Conservation (phyloP, 2,329 filamentous ascomycete genomes). For the Epicoccum nigrum region DNA sequence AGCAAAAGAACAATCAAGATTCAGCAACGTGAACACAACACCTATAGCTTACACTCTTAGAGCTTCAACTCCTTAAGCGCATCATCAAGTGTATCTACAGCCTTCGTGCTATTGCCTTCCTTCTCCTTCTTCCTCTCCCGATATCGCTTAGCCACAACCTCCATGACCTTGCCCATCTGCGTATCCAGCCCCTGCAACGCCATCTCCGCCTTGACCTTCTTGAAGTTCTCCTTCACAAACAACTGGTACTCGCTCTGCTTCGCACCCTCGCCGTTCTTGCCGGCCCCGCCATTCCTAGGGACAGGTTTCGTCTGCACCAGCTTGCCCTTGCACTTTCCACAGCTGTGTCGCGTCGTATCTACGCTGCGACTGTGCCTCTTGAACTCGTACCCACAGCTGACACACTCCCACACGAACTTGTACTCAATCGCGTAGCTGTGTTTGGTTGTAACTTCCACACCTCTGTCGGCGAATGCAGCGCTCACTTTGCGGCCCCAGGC, state of each 20-base stretch:
- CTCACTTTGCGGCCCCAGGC: conserved; percentile 64
- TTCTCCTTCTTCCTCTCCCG: conserved; percentile 53
- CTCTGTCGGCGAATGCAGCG: conserved; percentile 63
- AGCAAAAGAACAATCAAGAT: too few species aligned
- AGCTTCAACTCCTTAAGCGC: too few species aligned
- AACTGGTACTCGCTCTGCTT: conserved; percentile 58
- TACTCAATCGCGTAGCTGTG: conserved; percentile 90
- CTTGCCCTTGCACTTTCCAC: conserved; percentile 72
- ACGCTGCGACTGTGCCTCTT: conserved; percentile 88
- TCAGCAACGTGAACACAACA: too few species aligned
- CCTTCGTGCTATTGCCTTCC: conserved; percentile 20
- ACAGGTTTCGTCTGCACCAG: conserved; percentile 81
- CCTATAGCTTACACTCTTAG: too few species aligned
- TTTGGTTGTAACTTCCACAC: conserved; percentile 82
- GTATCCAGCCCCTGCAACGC: conserved; percentile 60
- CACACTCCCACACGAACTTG: conserved; percentile 88
- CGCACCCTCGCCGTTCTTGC: conserved; percentile 15
- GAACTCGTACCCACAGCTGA: conserved; percentile 71
- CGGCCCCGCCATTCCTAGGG: conserved; percentile 57
- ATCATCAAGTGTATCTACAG: too few species aligned
- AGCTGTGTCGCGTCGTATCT: conserved; percentile 72
- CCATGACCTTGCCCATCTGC: conserved; percentile 69
- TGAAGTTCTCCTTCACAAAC: conserved; percentile 73
- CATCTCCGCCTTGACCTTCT: conserved; percentile 47
- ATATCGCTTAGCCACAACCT: conserved; percentile 68